These are phyloP conservation scores for Aspergillus candidus DNA, from an alignment of 2,329 filamentous ascomycete genomes.

Conservation along the genomic window DNA sequence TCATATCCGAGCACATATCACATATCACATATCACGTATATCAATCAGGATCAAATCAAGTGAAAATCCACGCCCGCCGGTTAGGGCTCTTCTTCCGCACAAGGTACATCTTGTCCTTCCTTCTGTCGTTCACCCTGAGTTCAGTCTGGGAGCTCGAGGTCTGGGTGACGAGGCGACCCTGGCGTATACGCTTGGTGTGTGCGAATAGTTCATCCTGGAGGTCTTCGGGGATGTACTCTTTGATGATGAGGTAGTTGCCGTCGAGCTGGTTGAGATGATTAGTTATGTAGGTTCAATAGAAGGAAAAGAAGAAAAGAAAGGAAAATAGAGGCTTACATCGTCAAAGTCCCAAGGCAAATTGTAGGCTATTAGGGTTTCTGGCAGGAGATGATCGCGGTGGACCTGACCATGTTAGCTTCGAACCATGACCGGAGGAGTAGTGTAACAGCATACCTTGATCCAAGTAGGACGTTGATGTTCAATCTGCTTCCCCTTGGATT, in stretches of 20 bases:
- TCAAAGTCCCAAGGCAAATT: slow-evolving; percentile 43
- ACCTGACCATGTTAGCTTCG: slow-evolving; percentile 28
- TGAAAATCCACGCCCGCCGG: slow-evolving; percentile 30
- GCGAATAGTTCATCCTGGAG: slow-evolving; percentile 68
- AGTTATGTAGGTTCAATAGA: slow-evolving; percentile 3
- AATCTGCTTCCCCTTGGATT: slow-evolving; percentile 20
- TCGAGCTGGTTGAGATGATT: slow-evolving; percentile 41
- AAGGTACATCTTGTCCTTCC: slow-evolving; percentile 42
- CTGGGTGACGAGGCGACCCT: slow-evolving; percentile 40
- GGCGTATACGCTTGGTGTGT: slow-evolving; percentile 61
- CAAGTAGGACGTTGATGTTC: slow-evolving; percentile 30
- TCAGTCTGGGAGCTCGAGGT: slow-evolving; percentile 35
- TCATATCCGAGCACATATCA: no score
- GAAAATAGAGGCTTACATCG: slow-evolving; percentile 30
- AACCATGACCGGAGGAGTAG: not conserved
- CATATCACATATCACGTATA: not conserved
- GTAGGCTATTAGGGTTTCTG: slow-evolving; percentile 43
- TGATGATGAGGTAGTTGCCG: slow-evolving; percentile 65
- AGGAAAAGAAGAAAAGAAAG: not conserved
- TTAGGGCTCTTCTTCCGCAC: slow-evolving; percentile 41
- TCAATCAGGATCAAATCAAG: slow-evolving; percentile 14
- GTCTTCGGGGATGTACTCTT: slow-evolving; percentile 64
- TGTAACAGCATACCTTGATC: slow-evolving; percentile 35
- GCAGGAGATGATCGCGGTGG: slow-evolving; percentile 41
- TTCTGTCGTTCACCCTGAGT: slow-evolving; percentile 36